Evolutionary conservation across 345 rosid genomes (phyloP).

Genomic region (Aquilaria malaccensis): DNA sequence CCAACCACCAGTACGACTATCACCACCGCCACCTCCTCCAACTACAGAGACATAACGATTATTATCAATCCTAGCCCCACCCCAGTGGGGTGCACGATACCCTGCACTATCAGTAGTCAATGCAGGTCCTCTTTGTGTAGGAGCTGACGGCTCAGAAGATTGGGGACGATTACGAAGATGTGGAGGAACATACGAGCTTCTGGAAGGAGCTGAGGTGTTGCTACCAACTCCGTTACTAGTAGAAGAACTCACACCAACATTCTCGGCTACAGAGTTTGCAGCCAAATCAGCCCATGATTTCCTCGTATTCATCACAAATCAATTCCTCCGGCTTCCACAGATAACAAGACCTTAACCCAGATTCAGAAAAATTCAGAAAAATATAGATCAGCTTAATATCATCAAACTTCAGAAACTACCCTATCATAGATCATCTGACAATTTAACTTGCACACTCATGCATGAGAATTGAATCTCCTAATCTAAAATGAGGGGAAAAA

Average conservation of each 20-base stretch:
- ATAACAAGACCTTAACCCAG: constrained; percentile 4
- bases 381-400: constrained; percentile 5
- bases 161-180: constrained; percentile 69
- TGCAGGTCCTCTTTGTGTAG: constrained; percentile 35
- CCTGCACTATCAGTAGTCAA: constrained; percentile 37
- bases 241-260: constrained; percentile 40
- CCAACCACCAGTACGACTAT: constrained; percentile 56
- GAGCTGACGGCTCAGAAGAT: constrained; percentile 44
- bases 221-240: constrained; percentile 31
- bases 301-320: constrained; percentile 47
- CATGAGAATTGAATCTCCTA: too few species aligned
- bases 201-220: constrained; percentile 28
- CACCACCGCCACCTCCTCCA: constrained; percentile 26
- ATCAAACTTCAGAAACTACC: constrained; percentile 11
- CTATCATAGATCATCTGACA: neutral
- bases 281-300: constrained; percentile 96
- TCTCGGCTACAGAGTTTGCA: constrained; percentile 82
- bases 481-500: too few species aligned
- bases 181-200: constrained; percentile 74
- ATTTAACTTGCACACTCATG: too few species aligned
- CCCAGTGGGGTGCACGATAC: constrained; percentile 52
- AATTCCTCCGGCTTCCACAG: constrained; percentile 12
- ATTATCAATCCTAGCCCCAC: constrained; percentile 37
- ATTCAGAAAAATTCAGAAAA: neutral
- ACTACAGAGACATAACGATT: constrained; percentile 21